These are phyloP conservation scores for Aspergillus fijiensis DNA, from an alignment of 2,329 filamentous ascomycete species.

Conservation along the genomic window DNA sequence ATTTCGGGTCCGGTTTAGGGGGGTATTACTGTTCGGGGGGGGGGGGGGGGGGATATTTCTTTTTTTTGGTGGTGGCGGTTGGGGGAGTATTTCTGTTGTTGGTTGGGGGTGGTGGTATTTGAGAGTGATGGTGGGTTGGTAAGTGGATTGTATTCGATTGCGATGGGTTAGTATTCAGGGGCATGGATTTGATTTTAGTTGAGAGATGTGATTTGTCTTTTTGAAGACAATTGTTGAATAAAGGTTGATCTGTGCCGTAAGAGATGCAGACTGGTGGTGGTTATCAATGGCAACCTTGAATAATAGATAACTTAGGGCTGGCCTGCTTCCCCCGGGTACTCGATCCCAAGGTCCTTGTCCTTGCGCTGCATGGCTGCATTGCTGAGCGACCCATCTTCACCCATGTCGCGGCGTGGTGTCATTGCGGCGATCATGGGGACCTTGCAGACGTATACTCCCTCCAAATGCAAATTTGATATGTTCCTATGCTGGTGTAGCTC, in stretches of 20 bases:
- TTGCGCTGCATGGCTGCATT: background rate
- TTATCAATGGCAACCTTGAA: background rate
- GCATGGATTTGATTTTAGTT: too few species aligned
- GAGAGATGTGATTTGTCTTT: background rate
- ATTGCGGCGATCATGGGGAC: constrained; percentile 22
- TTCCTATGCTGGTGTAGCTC: too few species aligned
- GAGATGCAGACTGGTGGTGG: too few species aligned
- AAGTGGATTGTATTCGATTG: background rate
- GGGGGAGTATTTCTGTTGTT: background rate
- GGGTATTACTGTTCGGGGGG: background rate
- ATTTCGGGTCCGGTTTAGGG: background rate
- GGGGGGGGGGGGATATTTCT: too few species aligned
- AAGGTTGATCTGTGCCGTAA: too few species aligned
- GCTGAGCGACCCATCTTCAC: background rate
- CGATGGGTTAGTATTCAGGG: too few species aligned
- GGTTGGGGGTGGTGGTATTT: background rate
- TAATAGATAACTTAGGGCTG: too few species aligned
- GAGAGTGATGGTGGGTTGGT: background rate
- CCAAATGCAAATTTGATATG: too few species aligned
- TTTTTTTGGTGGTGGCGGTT: too few species aligned
- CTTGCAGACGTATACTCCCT: constrained; percentile 19
- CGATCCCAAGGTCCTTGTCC: constrained; percentile 34
- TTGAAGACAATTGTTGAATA: too few species aligned
- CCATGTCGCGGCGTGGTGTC: constrained; percentile 8
- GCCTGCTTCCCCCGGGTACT: constrained; percentile 30